Evolutionary conservation across 108 stramenopile species (phyloP), one percentile per base, ranked within the genome.

Genomic region (Poteriospumella lacustris): DNA sequence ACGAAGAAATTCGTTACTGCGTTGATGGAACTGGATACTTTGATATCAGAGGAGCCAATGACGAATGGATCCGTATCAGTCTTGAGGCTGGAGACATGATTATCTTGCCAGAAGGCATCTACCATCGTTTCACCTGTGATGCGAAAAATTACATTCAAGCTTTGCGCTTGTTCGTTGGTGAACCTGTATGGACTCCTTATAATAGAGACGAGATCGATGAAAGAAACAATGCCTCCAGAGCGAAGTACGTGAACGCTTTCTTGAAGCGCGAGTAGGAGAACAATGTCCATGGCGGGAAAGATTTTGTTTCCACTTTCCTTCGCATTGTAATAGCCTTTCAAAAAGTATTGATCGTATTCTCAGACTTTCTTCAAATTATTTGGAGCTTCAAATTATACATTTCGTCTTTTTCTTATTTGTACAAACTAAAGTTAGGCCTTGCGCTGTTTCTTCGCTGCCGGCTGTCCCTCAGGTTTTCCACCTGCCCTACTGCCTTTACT

Each of bases 101-200:
- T 82, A 93, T 93, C 0, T 85, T 97, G 29, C 96, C 96, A 0
- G 95, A 94, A 68, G 96, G 96, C 58, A 95, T 94, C 60, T 88
- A 87, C 85, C 89, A 89, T 68, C 85, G 95, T 0, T 97, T 94
- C 72, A 93, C 95, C n/a, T 91, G 92, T 68, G 95, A 94, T 81
- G 85, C 84, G 69, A 85, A 82, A 0, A 88, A 92, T 80, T 85
- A 88, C 52, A 94, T 92, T 79, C 87, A 97, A 78, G 95, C 93
- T 62, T 93, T 95, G 94, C 88, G 96, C 41, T 84, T 97, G 36
- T 97, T 97, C 69, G 87, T 91, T 26, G 96, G 96, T 42, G 90
- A 89, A 44, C 96, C 96, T 41, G 87, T 97, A 9, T 97, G 96
- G 96, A 97, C 96, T 12, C 96, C 96, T 0, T 93, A 93, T 84